A percentile compares a stretch with the other conserved stretches of the same genome.
phyloP scores from a whole-genome alignment of 306 rosid species.

The Prunus mira region DNA sequence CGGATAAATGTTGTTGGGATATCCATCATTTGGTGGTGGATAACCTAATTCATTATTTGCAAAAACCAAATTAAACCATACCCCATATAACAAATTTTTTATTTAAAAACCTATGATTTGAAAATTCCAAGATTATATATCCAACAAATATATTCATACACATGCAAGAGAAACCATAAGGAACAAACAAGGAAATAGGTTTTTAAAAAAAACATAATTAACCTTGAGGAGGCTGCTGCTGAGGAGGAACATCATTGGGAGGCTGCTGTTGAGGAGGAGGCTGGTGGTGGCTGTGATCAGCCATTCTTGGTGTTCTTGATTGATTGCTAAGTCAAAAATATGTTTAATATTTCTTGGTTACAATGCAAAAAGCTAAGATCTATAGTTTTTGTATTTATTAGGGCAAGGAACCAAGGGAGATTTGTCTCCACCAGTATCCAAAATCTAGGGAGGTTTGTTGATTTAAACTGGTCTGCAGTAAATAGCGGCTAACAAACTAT shows the following conservation, averaged over 20 bases:
- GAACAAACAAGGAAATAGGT: neutral
- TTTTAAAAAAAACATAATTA: too few relatives aligned
- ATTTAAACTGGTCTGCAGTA: neutral
- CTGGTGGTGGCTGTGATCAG: slow-evolving; percentile 58
- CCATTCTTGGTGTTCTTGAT: slow-evolving; percentile 35
- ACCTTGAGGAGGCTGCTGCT: slow-evolving; percentile 73
- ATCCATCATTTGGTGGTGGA: slow-evolving; percentile 43
- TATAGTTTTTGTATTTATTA: neutral
- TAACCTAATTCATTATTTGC: slow-evolving; percentile 41
- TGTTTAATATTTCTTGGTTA: neutral
- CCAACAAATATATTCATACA: neutral
- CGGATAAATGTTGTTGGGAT: neutral
- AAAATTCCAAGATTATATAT: neutral
- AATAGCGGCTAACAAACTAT: neutral
- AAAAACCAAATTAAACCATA: neutral
- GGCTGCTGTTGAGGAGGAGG: slow-evolving; percentile 36
- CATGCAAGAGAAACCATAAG: neutral
- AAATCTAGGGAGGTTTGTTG: neutral
- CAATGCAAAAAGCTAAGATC: neutral
- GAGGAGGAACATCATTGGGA: slow-evolving; percentile 53
- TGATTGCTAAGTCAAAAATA: neutral
- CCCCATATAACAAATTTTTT: neutral
- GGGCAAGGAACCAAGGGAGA: neutral
- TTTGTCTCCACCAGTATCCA: neutral
- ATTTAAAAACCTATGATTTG: neutral